Conservation (phyloP, 441 rosid species). For the Populus hybrid region DNA sequence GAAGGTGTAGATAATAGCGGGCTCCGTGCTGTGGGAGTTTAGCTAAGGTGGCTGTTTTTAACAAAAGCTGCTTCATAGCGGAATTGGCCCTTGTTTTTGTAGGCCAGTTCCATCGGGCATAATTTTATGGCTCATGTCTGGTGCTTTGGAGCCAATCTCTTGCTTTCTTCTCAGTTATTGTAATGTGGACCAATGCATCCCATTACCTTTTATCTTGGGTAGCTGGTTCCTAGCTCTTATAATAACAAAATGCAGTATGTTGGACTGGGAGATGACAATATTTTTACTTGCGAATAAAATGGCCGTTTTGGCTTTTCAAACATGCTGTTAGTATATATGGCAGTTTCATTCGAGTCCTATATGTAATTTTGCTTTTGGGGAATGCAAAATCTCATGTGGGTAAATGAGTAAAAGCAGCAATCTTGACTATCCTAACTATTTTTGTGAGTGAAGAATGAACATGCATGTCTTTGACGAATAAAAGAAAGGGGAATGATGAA, state of each 20-base stretch:
- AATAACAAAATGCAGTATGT: background rate
- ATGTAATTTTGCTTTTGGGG: background rate
- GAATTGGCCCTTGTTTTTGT: conserved; percentile 45
- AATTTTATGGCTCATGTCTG: background rate
- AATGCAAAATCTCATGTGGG: background rate
- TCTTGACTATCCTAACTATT: background rate
- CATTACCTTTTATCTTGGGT: conserved; percentile 42
- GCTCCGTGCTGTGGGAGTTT: conserved; percentile 6
- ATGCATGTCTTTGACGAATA: no score
- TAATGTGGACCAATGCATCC: conserved; percentile 25
- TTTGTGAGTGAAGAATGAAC: background rate
- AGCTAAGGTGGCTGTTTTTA: conserved; percentile 41
- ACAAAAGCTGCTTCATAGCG: conserved; percentile 44
- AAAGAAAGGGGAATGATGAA: no score
- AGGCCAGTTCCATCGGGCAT: conserved; percentile 29
- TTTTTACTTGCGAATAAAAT: background rate
- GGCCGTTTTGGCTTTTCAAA: background rate
- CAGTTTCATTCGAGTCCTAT: background rate
- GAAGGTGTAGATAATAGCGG: conserved; percentile 38
- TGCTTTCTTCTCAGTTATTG: background rate
- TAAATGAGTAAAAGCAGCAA: background rate
- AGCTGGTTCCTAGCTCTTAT: conserved; percentile 8
- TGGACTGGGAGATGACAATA: background rate
- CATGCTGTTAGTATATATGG: background rate
- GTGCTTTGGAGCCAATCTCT: background rate